These are phyloP conservation scores for Leptographium flavum DNA, from an alignment of 2,329 filamentous ascomycete genomes.

Conservation along the genomic window DNA sequence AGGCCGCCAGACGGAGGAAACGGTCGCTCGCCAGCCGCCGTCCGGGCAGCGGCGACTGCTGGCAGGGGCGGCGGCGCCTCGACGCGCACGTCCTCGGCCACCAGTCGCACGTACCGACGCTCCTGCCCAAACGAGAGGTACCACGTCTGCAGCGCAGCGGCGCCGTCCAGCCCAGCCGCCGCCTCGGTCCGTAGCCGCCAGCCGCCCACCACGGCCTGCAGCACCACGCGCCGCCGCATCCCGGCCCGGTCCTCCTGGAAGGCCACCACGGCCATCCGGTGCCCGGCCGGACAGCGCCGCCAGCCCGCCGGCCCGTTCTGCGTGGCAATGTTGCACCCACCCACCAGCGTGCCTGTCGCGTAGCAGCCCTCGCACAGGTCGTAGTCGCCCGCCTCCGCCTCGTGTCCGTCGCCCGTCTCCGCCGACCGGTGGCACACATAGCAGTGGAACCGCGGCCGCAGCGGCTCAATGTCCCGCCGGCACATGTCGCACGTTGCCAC, in stretches of 20 bases:
- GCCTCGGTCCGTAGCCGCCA: conserved; percentile 49
- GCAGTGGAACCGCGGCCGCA: conserved; percentile 65
- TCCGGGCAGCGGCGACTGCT: no score
- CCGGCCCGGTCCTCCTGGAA: conserved; percentile 43
- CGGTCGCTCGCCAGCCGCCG: conserved; percentile 13
- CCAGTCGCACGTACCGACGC: conserved; percentile 29
- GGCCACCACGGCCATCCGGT: conserved; percentile 71
- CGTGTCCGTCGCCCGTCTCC: conserved; percentile 11
- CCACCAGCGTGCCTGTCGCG: conserved; percentile 37
- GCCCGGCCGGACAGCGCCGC: conserved; percentile 66
- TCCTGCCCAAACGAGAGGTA: conserved; percentile 19
- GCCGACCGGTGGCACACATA: conserved; percentile 49
- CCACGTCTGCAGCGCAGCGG: conserved; percentile 8
- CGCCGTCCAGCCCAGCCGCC: conserved; percentile 15
- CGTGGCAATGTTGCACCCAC: conserved; percentile 47
- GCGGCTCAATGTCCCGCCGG: conserved; percentile 54
- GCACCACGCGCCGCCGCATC: conserved; percentile 54
- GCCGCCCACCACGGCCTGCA: conserved; percentile 67
- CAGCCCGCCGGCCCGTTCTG: conserved; percentile 72
- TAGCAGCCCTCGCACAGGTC: conserved; percentile 78
- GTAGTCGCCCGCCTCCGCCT: conserved; percentile 54
- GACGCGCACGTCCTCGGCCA: conserved; percentile 34
- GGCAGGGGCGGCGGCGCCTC: conserved; percentile 19
- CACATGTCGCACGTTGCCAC: conserved; percentile 70
- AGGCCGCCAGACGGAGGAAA: conserved; percentile 68